Evolutionary conservation across 345 rosid genomes (phyloP), one percentile per base, ranked within the genome.

Genomic region (Cardamine resedifolia): DNA sequence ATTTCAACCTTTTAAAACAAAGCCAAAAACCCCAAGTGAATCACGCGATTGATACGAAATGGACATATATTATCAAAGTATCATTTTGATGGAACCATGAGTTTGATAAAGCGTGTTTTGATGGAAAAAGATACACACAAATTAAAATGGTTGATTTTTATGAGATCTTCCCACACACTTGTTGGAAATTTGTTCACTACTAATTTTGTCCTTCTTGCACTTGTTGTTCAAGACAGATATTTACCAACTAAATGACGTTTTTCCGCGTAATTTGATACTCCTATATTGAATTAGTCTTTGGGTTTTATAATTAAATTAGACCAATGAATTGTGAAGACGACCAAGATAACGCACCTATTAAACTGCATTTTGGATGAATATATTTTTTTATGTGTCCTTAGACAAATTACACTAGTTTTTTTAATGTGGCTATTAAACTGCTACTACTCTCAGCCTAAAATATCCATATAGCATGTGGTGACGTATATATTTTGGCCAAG

Each of bases 261-360:
- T 23, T 20, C 16, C 24, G 34, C 26, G 38, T 69, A 30, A 45
- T 57, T 56, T 69, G 31, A 44, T 69, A 15, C 7, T 28, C 20
- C 9, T 58, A n/a, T 19, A 4, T 59, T 59, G 74, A 70, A 23
- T 23, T 33, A 34, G 58, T 70, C 38, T 7, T 70, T 31, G 4
- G 6, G 38, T 8, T 57, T 56, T 21, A 15, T 7, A 19, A 47
- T 3, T 6, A 36, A 51, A n/a, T 0, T 2, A 18, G 38, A 38
- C 18, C 4, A 36, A 4, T 52, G 10, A 39, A 38, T 26, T 38
- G 26, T 7, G 27, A 67, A 52, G 15, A 7, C 8, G 23, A 31
- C 20, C 21, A 31, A 64, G 57, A 48, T 19, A 34, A 34, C 23
- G 47, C 20, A 65, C 47, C 58, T 33, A 11, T 11, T 11, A 38